phyloP scores from a whole-genome alignment of 345 rosid genomes.

The Hypericum androsaemum region DNA sequence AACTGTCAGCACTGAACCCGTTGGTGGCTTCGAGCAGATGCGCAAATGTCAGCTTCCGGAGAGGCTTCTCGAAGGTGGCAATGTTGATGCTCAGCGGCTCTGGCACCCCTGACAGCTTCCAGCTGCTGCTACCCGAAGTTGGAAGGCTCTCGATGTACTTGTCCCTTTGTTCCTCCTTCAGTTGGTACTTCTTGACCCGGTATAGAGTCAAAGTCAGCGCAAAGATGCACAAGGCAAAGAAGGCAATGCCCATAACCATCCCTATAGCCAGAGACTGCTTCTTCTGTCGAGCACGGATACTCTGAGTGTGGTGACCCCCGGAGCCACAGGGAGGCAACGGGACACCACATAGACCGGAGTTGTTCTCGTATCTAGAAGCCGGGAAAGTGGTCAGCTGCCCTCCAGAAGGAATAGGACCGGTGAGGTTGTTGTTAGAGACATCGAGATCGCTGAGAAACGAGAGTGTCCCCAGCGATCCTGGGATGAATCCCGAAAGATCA shows the following conservation, averaged over 20 bases:
- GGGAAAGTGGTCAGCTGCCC: conserved; percentile 96
- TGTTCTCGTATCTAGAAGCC: conserved; percentile 67
- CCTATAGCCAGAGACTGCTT: conserved; percentile 45
- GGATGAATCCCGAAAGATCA: conserved; percentile 58
- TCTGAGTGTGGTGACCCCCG: conserved; percentile 18
- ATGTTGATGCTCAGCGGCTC: conserved; percentile 94
- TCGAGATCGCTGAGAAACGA: conserved; percentile 90
- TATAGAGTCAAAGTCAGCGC: conserved; percentile 55
- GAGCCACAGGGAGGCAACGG: conserved; percentile 66
- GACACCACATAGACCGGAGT: conserved; percentile 86
- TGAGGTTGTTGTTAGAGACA: conserved; percentile 83
- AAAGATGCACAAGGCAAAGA: conserved; percentile 55
- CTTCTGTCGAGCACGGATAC: conserved; percentile 16
- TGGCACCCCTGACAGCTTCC: conserved; percentile 86
- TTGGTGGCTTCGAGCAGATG: conserved; percentile 93
- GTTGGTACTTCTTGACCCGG: conserved; percentile 43
- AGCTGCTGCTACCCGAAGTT: conserved; percentile 75
- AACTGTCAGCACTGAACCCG: conserved; percentile 79
- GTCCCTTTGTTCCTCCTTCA: conserved; percentile 43
- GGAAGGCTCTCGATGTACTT: conserved; percentile 84
- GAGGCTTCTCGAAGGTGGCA: conserved; percentile 95
- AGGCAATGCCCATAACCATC: conserved; percentile 59
- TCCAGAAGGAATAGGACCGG: conserved; percentile 79
- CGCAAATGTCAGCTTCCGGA: conserved; percentile 76
- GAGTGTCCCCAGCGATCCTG: conserved; percentile 62